Evolutionary conservation across 2,329 filamentous ascomycete genomes (phyloP).

Genomic region (Colletotrichum musae): DNA sequence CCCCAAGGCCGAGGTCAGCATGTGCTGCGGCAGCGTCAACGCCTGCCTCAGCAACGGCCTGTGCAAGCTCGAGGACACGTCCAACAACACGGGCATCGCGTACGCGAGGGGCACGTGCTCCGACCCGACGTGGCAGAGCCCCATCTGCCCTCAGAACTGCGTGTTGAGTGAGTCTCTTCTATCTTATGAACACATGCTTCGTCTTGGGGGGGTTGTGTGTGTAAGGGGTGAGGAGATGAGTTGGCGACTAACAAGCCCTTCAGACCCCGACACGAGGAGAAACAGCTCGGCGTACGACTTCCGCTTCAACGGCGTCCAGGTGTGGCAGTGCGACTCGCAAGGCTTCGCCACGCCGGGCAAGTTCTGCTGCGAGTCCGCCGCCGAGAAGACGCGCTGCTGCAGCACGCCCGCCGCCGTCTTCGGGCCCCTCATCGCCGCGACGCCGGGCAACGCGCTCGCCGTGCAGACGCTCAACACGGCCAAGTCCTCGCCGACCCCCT

Average conservation of each 20-base stretch:
- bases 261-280: constrained; percentile 34
- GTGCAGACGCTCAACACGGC: constrained; percentile 30
- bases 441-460: constrained; percentile 32
- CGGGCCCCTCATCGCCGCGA: constrained; percentile 33
- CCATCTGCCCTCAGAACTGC: constrained; percentile 34
- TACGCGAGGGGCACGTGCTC: constrained; percentile 38
- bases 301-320: constrained; percentile 38
- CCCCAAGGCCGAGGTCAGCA: constrained; percentile 37
- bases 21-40: constrained; percentile 36
- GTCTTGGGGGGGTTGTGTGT: not conserved
- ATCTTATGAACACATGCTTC: not conserved
- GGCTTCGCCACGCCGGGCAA: constrained; percentile 32
- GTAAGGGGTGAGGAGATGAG: not conserved
- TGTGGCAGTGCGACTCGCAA: constrained; percentile 34
- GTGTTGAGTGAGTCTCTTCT: constrained; percentile 18
- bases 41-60: constrained; percentile 38
- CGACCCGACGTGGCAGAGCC: constrained; percentile 38
- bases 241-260: no score
- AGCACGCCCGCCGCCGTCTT: constrained; percentile 31
- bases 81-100: constrained; percentile 33
- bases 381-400: constrained; percentile 38
- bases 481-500: constrained; percentile 17
- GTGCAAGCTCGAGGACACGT: constrained; percentile 35
- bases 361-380: constrained; percentile 39
- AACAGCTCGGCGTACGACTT: constrained; percentile 33